A percentile compares a stretch with the other conserved stretches of the same genome.
Evolutionary conservation across 805 yeast species (phyloP).

Genomic region (Teunomyces atbi): DNA sequence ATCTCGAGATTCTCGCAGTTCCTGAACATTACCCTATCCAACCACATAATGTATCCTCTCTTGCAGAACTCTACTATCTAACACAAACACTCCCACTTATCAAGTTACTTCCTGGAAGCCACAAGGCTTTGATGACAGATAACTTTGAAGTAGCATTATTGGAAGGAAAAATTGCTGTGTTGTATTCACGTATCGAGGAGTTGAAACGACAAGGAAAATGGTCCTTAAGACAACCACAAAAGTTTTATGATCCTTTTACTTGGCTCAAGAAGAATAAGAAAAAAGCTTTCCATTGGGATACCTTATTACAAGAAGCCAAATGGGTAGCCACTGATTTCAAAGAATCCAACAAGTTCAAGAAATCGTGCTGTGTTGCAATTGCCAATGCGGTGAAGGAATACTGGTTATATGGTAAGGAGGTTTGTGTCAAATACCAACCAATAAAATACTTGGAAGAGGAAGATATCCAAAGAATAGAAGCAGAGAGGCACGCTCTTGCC

Average conservation of each 20-base stretch:
- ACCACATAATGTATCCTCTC: slow-evolving; percentile 48
- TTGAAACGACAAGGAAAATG: slow-evolving; percentile 82
- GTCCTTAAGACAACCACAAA: slow-evolving; percentile 84
- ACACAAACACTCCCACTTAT: slow-evolving; percentile 86
- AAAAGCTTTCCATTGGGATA: slow-evolving; percentile 66
- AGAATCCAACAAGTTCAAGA: slow-evolving; percentile 66
- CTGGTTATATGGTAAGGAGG: slow-evolving; percentile 70
- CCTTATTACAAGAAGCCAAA: slow-evolving; percentile 68
- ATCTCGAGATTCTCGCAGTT: slow-evolving; percentile 36
- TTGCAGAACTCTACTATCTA: slow-evolving; percentile 82
- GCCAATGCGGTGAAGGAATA: slow-evolving; percentile 75
- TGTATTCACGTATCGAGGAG: slow-evolving; percentile 89
- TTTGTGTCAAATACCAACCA: slow-evolving; percentile 56
- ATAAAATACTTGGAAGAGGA: slow-evolving; percentile 25
- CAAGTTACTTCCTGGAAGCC: slow-evolving; percentile 78
- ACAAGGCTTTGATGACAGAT: slow-evolving; percentile 81
- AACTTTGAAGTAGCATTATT: slow-evolving; percentile 79
- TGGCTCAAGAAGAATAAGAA: slow-evolving; percentile 21
- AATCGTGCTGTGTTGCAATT: slow-evolving; percentile 65
- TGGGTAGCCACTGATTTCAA: slow-evolving; percentile 82
- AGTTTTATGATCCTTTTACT: slow-evolving; percentile 64
- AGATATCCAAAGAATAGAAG: slow-evolving; percentile 3
- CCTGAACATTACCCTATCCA: slow-evolving; percentile 44
- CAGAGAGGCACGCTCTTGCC: background rate
- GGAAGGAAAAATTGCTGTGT: slow-evolving; percentile 89